A percentile compares a stretch with the other conserved stretches of the same genome.
Conservation (phyloP, 164 flowering plant genomes). For the Platanus orientalis region DNA sequence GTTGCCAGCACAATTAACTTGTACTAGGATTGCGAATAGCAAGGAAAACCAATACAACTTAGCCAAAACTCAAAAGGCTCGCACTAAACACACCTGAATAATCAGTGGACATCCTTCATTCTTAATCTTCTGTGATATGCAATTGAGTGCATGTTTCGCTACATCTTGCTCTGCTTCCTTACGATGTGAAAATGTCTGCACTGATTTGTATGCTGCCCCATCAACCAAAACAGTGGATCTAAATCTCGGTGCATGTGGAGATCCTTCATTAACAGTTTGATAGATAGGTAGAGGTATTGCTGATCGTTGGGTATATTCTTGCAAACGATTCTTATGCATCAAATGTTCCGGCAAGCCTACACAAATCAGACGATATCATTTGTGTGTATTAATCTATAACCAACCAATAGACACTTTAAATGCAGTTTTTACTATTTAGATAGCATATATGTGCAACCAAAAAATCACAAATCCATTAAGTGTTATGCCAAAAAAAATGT, state of each 20-base stretch:
- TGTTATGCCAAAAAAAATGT: too few species aligned
- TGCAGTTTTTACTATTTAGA: too few species aligned
- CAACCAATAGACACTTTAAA: too few species aligned
- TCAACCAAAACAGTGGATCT: slow-evolving; percentile 38
- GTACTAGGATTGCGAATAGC: not conserved
- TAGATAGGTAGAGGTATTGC: slow-evolving; percentile 35
- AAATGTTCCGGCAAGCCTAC: slow-evolving; percentile 19
- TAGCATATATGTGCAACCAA: too few species aligned
- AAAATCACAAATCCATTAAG: too few species aligned
- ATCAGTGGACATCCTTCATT: slow-evolving; percentile 31
- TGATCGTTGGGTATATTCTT: slow-evolving; percentile 39
- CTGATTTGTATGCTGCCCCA: slow-evolving; percentile 31
- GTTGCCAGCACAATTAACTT: not conserved
- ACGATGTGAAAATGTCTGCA: slow-evolving; percentile 27
- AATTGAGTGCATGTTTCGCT: slow-evolving; percentile 39
- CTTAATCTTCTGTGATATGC: slow-evolving; percentile 22
- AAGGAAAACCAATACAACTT: not conserved
- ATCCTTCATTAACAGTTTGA: slow-evolving; percentile 38
- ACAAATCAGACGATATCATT: not conserved
- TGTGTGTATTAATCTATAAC: too few species aligned
- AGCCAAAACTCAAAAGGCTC: not conserved
- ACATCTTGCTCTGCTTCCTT: slow-evolving; percentile 60
- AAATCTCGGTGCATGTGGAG: slow-evolving; percentile 35
- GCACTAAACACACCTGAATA: slow-evolving; percentile 29
- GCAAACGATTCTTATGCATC: slow-evolving; percentile 40